Percentiles rank a stretch among this genome's conserved stretches.
Conservation (phyloP, 192 early-diverging fungal species). For the Entomortierella lignicola region DNA sequence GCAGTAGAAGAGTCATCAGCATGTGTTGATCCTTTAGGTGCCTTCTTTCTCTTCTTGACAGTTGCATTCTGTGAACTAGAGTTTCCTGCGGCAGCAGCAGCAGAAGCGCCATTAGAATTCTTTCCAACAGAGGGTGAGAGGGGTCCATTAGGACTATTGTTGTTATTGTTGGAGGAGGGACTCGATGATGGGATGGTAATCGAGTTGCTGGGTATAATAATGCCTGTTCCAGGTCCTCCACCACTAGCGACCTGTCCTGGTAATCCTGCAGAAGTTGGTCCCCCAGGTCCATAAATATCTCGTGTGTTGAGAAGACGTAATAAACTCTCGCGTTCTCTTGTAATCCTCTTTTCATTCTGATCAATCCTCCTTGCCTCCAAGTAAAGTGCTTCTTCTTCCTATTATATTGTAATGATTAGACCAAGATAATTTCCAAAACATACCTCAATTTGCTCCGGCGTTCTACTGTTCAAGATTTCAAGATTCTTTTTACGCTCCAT, state of each 20-base stretch:
- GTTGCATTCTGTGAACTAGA: not conserved
- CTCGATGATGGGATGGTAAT: slow-evolving; percentile 47
- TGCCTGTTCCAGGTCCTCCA: slow-evolving; percentile 45
- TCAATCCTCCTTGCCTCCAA: slow-evolving; percentile 85
- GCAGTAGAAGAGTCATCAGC: slow-evolving; percentile 15
- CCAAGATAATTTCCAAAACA: no score
- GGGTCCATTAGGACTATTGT: slow-evolving; percentile 7
- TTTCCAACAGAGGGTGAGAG: slow-evolving; percentile 18
- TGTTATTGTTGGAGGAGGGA: slow-evolving; percentile 4
- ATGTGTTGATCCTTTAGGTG: slow-evolving; percentile 43
- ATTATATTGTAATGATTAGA: not conserved
- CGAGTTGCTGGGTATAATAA: slow-evolving; percentile 55
- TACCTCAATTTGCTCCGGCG: slow-evolving; percentile 79
- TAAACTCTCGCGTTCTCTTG: slow-evolving; percentile 83
- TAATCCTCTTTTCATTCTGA: slow-evolving; percentile 79
- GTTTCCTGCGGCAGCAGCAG: slow-evolving; percentile 2
- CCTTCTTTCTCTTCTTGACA: slow-evolving; percentile 45
- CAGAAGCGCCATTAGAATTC: slow-evolving; percentile 11
- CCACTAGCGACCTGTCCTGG: slow-evolving; percentile 23
- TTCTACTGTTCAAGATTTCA: slow-evolving; percentile 75
- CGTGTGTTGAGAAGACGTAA: slow-evolving; percentile 69
- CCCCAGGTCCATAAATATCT: slow-evolving; percentile 57
- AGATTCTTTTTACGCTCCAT: slow-evolving; percentile 85
- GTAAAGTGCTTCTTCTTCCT: slow-evolving; percentile 87
- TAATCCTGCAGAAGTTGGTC: slow-evolving; percentile 46